Conservation (phyloP, 192 early-diverging fungal genomes). For the Umbelopsis ramanniana region DNA sequence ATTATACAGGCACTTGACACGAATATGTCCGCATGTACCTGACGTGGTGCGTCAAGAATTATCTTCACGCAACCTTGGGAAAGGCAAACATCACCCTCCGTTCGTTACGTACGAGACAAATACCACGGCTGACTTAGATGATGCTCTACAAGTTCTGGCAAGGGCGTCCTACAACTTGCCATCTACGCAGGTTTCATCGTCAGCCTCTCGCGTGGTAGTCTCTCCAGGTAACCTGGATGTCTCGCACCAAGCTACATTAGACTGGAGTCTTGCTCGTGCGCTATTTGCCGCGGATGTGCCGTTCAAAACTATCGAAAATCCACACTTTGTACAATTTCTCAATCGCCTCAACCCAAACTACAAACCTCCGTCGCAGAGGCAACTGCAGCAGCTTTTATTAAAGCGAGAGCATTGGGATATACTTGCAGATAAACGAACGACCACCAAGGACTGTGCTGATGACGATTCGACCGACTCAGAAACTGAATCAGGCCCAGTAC, state of each 20-base stretch:
- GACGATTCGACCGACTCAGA: neutral
- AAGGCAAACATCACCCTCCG: neutral
- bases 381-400: slow-evolving; percentile 23
- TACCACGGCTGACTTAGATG: neutral
- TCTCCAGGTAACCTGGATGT: neutral
- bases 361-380: neutral
- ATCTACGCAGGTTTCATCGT: neutral
- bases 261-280: slow-evolving; percentile 16
- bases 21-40: slow-evolving; percentile 16
- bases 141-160: slow-evolving; percentile 18
- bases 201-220: neutral
- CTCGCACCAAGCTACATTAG: neutral
- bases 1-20: neutral
- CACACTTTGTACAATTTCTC: slow-evolving; percentile 9
- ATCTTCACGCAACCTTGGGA: neutral
- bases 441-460: neutral
- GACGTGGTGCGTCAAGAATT: slow-evolving; percentile 17
- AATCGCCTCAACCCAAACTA: slow-evolving; percentile 21
- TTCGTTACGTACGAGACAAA: slow-evolving; percentile 6
- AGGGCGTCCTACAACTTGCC: slow-evolving; percentile 3
- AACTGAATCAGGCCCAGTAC: neutral
- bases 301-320: slow-evolving; percentile 18
- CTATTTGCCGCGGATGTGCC: slow-evolving; percentile 15
- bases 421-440: neutral
- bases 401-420: slow-evolving; percentile 29